Conservation (phyloP, 495 filamentous ascomycete species). For the Neurospora sp. region DNA sequence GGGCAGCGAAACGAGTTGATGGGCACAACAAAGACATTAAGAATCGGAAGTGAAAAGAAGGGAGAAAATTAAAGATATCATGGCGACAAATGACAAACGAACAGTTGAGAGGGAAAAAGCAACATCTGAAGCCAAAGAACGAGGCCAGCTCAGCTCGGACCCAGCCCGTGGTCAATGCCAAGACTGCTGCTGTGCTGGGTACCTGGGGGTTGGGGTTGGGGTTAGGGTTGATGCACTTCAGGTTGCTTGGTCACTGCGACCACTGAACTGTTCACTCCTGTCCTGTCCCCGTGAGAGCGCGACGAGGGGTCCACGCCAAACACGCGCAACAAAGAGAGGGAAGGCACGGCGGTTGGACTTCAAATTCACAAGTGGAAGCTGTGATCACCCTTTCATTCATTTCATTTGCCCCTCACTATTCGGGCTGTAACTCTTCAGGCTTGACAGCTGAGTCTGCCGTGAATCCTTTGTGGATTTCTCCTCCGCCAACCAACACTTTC, state of each 20-base stretch:
- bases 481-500: not conserved
- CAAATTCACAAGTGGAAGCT: not conserved
- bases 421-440: no score
- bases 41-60: not conserved
- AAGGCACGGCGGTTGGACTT: not conserved
- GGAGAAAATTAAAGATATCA: not conserved
- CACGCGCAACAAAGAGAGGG: not conserved
- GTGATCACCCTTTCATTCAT: no score
- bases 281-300: not conserved
- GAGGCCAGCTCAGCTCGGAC: not conserved
- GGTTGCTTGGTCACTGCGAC: not conserved
- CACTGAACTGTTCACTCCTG: conserved; percentile 4
- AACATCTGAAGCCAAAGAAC: not conserved
- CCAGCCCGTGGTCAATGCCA: not conserved
- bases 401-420: no score
- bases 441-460: no score
- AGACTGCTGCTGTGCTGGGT: not conserved
- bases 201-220: conserved; percentile 6
- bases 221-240: not conserved
- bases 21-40: not conserved
- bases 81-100: not conserved
- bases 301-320: not conserved
- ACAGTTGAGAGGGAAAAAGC: not conserved
- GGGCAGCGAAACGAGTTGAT: not conserved
- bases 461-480: not conserved